Evolutionary conservation across 2,329 filamentous ascomycete species (phyloP).

Genomic region (Paraphaeosphaeria sporulosa): DNA sequence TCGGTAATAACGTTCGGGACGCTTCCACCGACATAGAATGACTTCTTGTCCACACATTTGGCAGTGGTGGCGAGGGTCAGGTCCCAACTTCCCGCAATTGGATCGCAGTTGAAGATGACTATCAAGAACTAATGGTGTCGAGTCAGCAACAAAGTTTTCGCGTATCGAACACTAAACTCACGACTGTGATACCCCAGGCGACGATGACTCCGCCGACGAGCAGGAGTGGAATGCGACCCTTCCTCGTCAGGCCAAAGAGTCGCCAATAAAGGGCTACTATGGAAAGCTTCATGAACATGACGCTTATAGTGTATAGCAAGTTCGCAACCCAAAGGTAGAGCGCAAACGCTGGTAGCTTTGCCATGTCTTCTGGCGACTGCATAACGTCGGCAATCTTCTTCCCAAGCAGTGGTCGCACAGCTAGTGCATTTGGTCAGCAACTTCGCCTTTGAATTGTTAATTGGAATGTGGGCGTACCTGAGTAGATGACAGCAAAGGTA

Average conservation of each 20-base stretch:
- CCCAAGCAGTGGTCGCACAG: constrained; percentile 26
- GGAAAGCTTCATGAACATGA: constrained; percentile 32
- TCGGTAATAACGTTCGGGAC: constrained; percentile 37
- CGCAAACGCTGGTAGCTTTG: constrained; percentile 24
- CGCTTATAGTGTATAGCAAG: constrained; percentile 27
- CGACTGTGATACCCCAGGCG: constrained; percentile 30
- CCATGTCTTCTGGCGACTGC: constrained; percentile 8
- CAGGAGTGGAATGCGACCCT: constrained; percentile 18
- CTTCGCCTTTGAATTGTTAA: neutral
- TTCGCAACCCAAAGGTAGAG: constrained; percentile 27
- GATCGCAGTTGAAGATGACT: constrained; percentile 30
- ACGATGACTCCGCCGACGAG: constrained; percentile 22
- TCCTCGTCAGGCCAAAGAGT: constrained; percentile 27
- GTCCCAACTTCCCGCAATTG: constrained; percentile 31
- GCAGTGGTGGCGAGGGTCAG: constrained; percentile 23
- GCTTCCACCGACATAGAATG: constrained; percentile 33
- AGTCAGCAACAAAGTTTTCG: neutral
- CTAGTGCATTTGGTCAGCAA: constrained; percentile 13
- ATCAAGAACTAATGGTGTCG: constrained; percentile 7
- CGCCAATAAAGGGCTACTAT: constrained; percentile 38
- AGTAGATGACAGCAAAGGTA: constrained; percentile 28
- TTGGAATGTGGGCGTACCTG: constrained; percentile 21
- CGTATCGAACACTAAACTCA: constrained; percentile 1
- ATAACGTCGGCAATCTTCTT: constrained; percentile 21
- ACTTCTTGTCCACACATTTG: constrained; percentile 28